Base-by-base conservation (phyloP, 352 stramenopile species). In the Phytophthora litchii region DNA sequence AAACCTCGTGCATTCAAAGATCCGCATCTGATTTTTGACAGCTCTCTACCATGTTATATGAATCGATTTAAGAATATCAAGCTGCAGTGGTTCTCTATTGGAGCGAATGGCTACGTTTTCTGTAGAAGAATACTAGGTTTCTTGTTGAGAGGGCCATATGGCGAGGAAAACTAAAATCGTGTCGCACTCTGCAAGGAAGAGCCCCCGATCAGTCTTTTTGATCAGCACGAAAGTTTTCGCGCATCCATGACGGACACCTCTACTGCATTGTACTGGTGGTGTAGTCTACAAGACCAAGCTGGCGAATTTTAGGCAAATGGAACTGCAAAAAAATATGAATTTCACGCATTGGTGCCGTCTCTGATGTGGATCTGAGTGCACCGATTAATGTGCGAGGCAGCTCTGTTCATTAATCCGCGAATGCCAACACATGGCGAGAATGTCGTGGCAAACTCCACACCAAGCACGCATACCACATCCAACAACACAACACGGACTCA, bases 401-500 rank as follows among this genome's bases (percentile, higher is more conserved):
- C 25, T 48, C 16, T 35, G 25, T 29, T 17, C 25, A 23, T 63
- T 63, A 63, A 56, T 63, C 45, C 44, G 35, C 27, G 46, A 62
- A 55, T 46, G 21, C 14, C 35, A 62, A 48, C 54, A 63, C 29
- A 63, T 63, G 54, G 54, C n/a, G 21, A 14, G 46, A 31, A 62
- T 47, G 55, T 46, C 54, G 54, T 41, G 54, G 21, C 32, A 3
- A 31, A 8, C 8, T 31, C 25, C 25, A 31, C 25, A 8, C 25
- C 25, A 31, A 44, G 31, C 31, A 38, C 17, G 23, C 36, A 7
- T 23, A 14, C 32, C 46, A 25, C 13, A 54, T 43, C 31, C 19
- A 43, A n/a, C 48, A 19, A 34, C 29, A 35, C 48, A 27, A 47
- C 23, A 45, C 48, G 23, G 35, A 47, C 32, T 27, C 53, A 35